Base-by-base conservation (phyloP, 257 asterid species). In the Solanum medicagineum region DNA sequence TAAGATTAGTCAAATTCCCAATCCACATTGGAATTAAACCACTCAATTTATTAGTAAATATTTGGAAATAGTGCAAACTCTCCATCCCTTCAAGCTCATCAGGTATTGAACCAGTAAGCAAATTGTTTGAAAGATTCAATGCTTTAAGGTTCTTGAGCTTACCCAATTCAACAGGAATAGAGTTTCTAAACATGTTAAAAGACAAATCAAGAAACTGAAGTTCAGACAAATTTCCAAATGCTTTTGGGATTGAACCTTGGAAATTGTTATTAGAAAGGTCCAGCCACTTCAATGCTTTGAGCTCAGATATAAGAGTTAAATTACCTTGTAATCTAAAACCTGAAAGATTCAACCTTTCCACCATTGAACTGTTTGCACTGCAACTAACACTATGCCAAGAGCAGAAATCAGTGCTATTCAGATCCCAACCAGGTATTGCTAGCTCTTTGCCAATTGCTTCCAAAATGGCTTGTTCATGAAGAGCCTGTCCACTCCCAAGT, bases 181-280 rank as follows among this genome's bases (percentile, higher is more conserved):
- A 85, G 82, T 95, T 93, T 20, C 59, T 92, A 84, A 96, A 94
- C 87, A 80, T 90, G 51, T 96, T 96, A 87, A 92, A 93, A 4
- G 99, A 96, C 60, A 96, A 93, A 93, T 96, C 99, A 87, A 96
- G 99, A 91, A 93, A 92, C 88, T 93, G 93, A 85, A 97, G 98
- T 84, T 89, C 88, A 42, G 93, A 87, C 81, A 97, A 90, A 66
- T 92, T 89, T 57, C 94, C 96, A 81, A 97, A 89, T 45, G 91
- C 89, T 74, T 88, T 89, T 69, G 98, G 98, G 20, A 97, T 95
- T 45, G 85, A 45, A 87, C 98, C 98, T 79, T 87, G 90, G 86
- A 97, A 95, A 77, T 90, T 92, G 92, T 97, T 97, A 87, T 82
- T 65, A 36, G 99, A 97, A 88, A 97, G 98, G 90, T 94, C 98